Base-by-base conservation (phyloP, 352 stramenopile species). In the Globisporangium polare region DNA sequence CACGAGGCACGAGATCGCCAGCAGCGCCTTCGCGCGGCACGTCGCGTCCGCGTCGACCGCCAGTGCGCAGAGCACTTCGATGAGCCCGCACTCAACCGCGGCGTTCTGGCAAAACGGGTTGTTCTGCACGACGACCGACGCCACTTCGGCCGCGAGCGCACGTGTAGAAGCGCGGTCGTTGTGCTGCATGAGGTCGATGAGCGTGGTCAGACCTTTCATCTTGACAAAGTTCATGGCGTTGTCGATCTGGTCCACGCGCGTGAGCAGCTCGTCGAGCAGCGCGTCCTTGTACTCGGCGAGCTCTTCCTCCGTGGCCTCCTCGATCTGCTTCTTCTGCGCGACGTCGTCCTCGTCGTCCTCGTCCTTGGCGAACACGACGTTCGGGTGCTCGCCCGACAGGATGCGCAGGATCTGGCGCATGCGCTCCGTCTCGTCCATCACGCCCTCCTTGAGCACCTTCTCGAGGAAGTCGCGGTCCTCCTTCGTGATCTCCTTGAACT, bases 161-260 rank as follows among this genome's bases (percentile, higher is more conserved):
- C 86, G 79, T 18, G 82, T 84, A 7, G 73, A 78, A 0, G 72
- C 64, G 24, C 74, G 78, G 24, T 69, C 53, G 62, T 87, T 81
- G 53, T 79, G 66, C 17, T 83, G 53, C 50, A 95, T 86, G 29
- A 93, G 72, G 29, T 74, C 75, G 0, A 72, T 76, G 53, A 94
- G 71, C 47, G 86, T 75, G 1, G 63, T 62, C 20, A 95, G 63
- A 0, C 84, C 86, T 18, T 86, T 71, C 78, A 90, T 90, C 72
- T 95, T 95, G 65, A 86, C 73, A 46, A 95, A 93, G 74, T 92
- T 94, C 72, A 90, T 87, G 35, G 86, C 84, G 39, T 91, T 94
- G 73, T 95, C 86, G 53, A 95, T 90, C 73, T 95, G 84, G 69
- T 94, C 86, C 24, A 95, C 84, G 61, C 84, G 83, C 56, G 77